Percentiles rank a stretch among this genome's conserved stretches.
Evolutionary conservation across 2,329 filamentous ascomycete species (phyloP).

Genomic region (Lizonia empirigonia): DNA sequence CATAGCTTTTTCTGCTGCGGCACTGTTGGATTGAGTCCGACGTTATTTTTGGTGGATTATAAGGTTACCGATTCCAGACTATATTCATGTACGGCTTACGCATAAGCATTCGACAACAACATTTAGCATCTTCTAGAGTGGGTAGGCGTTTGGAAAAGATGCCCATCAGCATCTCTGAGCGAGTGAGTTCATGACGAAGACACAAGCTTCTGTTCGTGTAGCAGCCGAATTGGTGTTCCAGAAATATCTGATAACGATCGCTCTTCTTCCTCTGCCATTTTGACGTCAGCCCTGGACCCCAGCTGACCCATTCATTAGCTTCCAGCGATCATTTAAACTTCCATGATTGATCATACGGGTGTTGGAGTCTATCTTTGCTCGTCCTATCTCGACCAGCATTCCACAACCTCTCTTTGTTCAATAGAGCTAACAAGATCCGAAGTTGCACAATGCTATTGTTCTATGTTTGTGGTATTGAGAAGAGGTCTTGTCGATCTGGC

Average conservation of each 20-base stretch:
- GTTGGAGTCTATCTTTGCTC: too few relatives aligned
- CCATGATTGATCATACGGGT: too few relatives aligned
- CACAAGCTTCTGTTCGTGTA: conserved; percentile 1
- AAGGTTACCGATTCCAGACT: not conserved
- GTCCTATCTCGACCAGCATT: not conserved
- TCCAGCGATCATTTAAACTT: too few relatives aligned
- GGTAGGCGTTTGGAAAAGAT: conserved; percentile 7
- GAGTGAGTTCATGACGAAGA: conserved; percentile 1
- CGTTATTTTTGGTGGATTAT: not conserved
- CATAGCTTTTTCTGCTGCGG: conserved; percentile 16
- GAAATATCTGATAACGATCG: conserved; percentile 6
- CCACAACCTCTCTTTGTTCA: not conserved
- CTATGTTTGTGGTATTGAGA: too few relatives aligned
- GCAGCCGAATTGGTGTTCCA: conserved; percentile 1
- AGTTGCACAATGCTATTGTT: not conserved
- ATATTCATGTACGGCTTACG: conserved; percentile 9
- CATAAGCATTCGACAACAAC: conserved; percentile 7
- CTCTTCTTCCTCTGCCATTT: not conserved
- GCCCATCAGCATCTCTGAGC: conserved; percentile 1
- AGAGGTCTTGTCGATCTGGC: too few relatives aligned
- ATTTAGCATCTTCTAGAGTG: conserved; percentile 11
- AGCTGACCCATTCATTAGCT: not conserved
- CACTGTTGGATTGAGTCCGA: conserved; percentile 29
- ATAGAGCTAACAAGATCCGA: not conserved
- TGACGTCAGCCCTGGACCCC: not conserved